phyloP scores from a whole-genome alignment of 352 stramenopile species.

The Globisporangium alternatum region DNA sequence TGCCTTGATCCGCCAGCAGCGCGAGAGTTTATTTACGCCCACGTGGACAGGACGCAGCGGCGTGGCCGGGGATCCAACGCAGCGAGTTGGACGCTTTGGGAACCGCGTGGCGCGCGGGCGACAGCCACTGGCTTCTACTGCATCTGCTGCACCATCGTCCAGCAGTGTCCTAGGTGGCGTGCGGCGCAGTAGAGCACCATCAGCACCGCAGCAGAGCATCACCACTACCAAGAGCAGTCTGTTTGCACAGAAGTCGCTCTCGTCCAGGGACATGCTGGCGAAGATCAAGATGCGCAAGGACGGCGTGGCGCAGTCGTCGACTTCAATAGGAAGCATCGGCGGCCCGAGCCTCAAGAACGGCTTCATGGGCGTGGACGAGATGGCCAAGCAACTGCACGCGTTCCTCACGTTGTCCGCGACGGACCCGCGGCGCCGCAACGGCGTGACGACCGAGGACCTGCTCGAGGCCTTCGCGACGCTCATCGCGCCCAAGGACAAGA shows the following conservation, averaged over 20 bases:
- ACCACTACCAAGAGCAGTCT: constrained; percentile 17
- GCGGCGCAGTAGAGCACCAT: constrained; percentile 1
- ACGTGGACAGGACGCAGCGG: constrained; percentile 79
- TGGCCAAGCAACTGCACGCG: constrained; percentile 72
- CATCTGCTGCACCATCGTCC: constrained; percentile 5
- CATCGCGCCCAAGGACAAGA: constrained; percentile 84
- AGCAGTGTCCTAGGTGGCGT: background rate
- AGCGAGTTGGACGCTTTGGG: constrained; percentile 43
- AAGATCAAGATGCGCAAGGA: constrained; percentile 53
- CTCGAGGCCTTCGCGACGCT: constrained; percentile 86
- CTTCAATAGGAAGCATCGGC: background rate
- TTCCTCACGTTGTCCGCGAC: constrained; percentile 55
- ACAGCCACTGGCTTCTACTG: constrained; percentile 12
- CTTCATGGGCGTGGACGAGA: constrained; percentile 51
- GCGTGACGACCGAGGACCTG: constrained; percentile 88
- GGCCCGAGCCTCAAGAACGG: constrained; percentile 16
- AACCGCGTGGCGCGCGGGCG: constrained; percentile 33
- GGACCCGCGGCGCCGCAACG: constrained; percentile 27
- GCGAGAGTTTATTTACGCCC: constrained; percentile 56
- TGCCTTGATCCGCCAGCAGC: constrained; percentile 62
- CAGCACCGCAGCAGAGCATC: constrained; percentile 2
- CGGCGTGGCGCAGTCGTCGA: constrained; percentile 23
- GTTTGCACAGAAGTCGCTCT: constrained; percentile 34
- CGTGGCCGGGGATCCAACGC: constrained; percentile 58
- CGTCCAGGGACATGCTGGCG: constrained; percentile 67